Evolutionary conservation across 2,329 filamentous ascomycete species (phyloP).

Genomic region (Fusarium kyushuense): DNA sequence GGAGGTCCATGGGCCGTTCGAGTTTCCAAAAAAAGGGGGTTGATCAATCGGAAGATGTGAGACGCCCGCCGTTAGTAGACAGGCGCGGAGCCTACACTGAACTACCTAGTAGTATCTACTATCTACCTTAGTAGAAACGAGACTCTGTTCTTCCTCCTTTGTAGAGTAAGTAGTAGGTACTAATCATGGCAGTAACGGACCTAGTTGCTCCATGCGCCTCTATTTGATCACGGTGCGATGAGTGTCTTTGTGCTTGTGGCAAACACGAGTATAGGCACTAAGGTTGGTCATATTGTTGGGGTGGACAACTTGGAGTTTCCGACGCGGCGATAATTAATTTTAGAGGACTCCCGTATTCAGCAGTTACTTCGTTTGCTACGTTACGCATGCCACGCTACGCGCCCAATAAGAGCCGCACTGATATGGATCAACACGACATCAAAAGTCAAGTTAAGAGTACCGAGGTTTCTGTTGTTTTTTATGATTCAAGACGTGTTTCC

Average conservation of each 20-base stretch:
- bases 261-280: not conserved
- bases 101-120: too few species aligned
- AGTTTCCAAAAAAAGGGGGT: constrained; percentile 45
- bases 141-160: constrained; percentile 15
- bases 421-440: constrained; percentile 19
- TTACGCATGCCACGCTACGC: constrained; percentile 1
- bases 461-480: constrained; percentile 1
- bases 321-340: constrained; percentile 13
- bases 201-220: constrained; percentile 34
- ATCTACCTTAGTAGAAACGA: not conserved
- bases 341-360: constrained; percentile 6
- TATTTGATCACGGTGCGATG: constrained; percentile 32
- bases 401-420: not conserved
- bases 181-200: constrained; percentile 19
- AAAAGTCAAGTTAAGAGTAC: not conserved
- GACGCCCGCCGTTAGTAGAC: constrained; percentile 24
- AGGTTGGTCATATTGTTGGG: not conserved
- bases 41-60: constrained; percentile 37
- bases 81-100: constrained; percentile 17
- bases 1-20: constrained; percentile 30
- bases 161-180: not conserved
- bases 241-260: not conserved
- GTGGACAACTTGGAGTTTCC: constrained; percentile 2
- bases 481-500: constrained; percentile 11
- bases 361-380: constrained; percentile 1